Evolutionary conservation across 441 rosid genomes (phyloP), one percentile per base, ranked within the genome.

Genomic region (Aquilaria agallochum): DNA sequence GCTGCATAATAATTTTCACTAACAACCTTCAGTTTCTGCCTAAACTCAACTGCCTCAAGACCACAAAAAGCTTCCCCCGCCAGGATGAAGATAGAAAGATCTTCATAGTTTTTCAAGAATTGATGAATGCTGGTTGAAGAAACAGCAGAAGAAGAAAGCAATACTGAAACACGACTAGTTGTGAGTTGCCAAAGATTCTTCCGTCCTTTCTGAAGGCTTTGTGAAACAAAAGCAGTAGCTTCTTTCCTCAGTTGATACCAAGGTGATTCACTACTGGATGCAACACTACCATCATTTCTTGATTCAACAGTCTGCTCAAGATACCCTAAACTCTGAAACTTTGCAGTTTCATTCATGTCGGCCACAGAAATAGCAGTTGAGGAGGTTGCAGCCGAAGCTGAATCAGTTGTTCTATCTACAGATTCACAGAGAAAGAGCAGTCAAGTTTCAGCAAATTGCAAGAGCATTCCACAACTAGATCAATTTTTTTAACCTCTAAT

Each of bases 51-150:
- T 15, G 94, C 98, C 79, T 90, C 93, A 75, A 85, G 65, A 59
- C 98, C 98, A 71, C 97, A 92, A 73, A 92, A 95, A 49, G 97
- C 92, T 86, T 95, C 98, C 76, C 98, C 98, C 31, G 97, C 92
- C 77, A 95, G 83, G 75, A 90, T 83, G 66, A 95, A 95, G 76
- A 81, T 69, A 76, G 72, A 88, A 69, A 95, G 72, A 68, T 92
- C 99, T 75, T 95, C 98, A 67, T 92, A 90, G 69, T 80, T 87
- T 78, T 86, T 90, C 77, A 95, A 82, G 78, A 90, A 95, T 73
- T 92, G 98, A 71, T 92, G 96, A 74, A 88, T 85, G 83, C 99
- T 95, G 51, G 80, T 88, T 34, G 98, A 88, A 72, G 86, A 76
- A 79, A 77, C 85, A 67, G 89, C 90, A 66, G 89, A 74, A 59